A percentile compares a stretch with the other conserved stretches of the same genome.
phyloP scores from a whole-genome alignment of 768 basidiomycete species.

The Pulveroboletus frians region DNA sequence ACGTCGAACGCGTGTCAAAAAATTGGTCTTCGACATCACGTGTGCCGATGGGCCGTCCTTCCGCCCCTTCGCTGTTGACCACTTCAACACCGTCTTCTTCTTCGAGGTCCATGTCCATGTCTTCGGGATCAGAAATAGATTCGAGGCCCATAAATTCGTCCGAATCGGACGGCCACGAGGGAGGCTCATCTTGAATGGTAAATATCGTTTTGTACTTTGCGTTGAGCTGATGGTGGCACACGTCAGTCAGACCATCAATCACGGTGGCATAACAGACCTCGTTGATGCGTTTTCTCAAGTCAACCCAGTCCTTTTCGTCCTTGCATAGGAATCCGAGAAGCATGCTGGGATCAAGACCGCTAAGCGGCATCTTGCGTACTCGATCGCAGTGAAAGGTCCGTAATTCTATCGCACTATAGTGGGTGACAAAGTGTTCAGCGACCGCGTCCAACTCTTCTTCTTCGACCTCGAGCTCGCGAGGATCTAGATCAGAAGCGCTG shows the following conservation, averaged over 20 bases:
- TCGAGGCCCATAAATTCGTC: constrained; percentile 74
- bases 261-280: constrained; percentile 47
- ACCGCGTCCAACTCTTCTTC: constrained; percentile 38
- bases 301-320: constrained; percentile 80
- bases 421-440: constrained; percentile 61
- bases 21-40: constrained; percentile 43
- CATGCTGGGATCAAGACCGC: constrained; percentile 94
- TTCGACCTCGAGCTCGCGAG: constrained; percentile 33
- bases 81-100: constrained; percentile 42
- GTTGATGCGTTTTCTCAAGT: constrained; percentile 65
- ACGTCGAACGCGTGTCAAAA: constrained; percentile 49
- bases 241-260: constrained; percentile 6
- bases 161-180: constrained; percentile 70
- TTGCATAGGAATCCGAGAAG: constrained; percentile 86
- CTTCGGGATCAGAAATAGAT: constrained; percentile 75
- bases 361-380: constrained; percentile 90
- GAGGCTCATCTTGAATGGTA: constrained; percentile 82
- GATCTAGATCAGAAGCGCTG: constrained; percentile 31
- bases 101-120: constrained; percentile 55
- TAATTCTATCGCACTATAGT: constrained; percentile 70
- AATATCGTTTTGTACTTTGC: constrained; percentile 71
- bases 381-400: constrained; percentile 96
- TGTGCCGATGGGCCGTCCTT: constrained; percentile 24
- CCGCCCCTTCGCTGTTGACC: constrained; percentile 23
- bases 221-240: constrained; percentile 12